Evolutionary conservation across 169 alveolate species (phyloP), one percentile per base, ranked within the genome.

Genomic region (Plasmodium yoelii): DNA sequence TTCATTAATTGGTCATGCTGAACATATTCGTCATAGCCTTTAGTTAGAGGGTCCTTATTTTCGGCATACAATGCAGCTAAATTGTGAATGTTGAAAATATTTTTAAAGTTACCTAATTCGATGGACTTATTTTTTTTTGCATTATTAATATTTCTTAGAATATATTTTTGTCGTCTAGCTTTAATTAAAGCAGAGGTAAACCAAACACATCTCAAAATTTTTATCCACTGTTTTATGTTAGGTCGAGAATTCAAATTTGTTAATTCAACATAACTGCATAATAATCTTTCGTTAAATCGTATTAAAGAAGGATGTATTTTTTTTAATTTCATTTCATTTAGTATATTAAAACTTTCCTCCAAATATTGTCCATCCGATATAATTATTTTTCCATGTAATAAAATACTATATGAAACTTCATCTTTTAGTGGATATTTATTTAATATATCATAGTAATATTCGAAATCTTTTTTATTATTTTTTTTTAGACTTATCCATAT

Each of bases 141-240:
- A 10, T 65, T 77, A 39, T 65, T 65, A 7, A 77, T 53, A 64
- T 56, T 65, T 8, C 72, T 49, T 34, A 77, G 44, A 47, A 77
- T 65, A 68, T 49, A 77, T 46, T 53, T 77, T 34, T 77, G 89
- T 19, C 89, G 56, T 34, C 89, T 77, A 5, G 89, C 89, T 56
- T 77, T 77, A 46, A 77, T 39, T 59, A 77, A 53, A 6, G 89
- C 89, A 28, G 89, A 47, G 46, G 77, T 67, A 57, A 77, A 77
- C 89, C 89, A 77, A 18, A 77, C 89, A 1, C 80, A 64, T 28
- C 89, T 63, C 22, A 77, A 65, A 28, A 77, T 53, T 53, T 77
- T 77, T 1, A 64, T n/a, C 89, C 89, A 77, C 19, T 77, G 89
- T 18, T 63, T 77, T 13, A 6, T 8, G 6, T 57, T 46, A 1